These are phyloP conservation scores for Sparassis latifolia DNA, from an alignment of 1,284 basidiomycete genomes.

Conservation along the genomic window DNA sequence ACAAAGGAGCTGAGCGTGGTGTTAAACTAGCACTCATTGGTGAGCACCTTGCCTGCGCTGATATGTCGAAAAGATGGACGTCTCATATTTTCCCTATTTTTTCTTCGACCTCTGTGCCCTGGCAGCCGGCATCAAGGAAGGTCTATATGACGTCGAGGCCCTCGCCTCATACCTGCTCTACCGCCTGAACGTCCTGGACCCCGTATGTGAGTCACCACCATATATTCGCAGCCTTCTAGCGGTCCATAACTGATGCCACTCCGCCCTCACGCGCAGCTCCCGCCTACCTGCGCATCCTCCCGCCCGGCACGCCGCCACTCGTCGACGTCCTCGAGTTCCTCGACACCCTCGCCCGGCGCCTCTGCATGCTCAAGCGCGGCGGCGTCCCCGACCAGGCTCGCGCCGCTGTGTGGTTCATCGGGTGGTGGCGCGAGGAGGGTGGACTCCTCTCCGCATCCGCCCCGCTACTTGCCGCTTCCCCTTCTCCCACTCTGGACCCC, in stretches of 20 bases:
- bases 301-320: conserved; percentile 46
- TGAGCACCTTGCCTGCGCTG: conserved; percentile 27
- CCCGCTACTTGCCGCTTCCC: conserved; percentile 15
- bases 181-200: conserved; percentile 75
- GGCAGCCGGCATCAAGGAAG: conserved; percentile 91
- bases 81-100: conserved; percentile 6
- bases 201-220: conserved; percentile 45
- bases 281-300: conserved; percentile 62
- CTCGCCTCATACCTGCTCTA: conserved; percentile 88
- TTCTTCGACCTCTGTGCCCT: background rate
- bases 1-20: conserved; percentile 82
- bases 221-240: conserved; percentile 2
- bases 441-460: conserved; percentile 35
- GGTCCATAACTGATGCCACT: conserved; percentile 6
- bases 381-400: conserved; percentile 64
- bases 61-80: background rate
- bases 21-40: conserved; percentile 92
- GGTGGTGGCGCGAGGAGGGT: conserved; percentile 80
- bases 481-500: conserved; percentile 4
- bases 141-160: conserved; percentile 80
- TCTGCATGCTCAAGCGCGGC: conserved; percentile 79
- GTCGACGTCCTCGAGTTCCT: conserved; percentile 62
- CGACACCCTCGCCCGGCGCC: conserved; percentile 57
- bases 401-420: conserved; percentile 75
- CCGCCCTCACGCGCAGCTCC: conserved; percentile 36